Evolutionary conservation across 495 filamentous ascomycete genomes (phyloP).

Genomic region (Venustampulla echinocandica): DNA sequence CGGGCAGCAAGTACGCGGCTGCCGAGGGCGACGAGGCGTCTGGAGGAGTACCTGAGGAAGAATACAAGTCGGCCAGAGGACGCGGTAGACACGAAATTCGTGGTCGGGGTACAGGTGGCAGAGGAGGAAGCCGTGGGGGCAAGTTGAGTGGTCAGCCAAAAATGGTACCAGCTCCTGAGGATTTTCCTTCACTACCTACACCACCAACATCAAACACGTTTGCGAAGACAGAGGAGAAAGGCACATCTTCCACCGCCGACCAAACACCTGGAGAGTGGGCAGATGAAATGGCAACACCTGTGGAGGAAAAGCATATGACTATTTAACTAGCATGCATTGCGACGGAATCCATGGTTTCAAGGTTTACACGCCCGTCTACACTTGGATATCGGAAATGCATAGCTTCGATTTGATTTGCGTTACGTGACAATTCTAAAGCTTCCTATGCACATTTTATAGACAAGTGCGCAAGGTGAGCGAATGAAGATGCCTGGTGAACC

Average conservation of each 20-base stretch:
- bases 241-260: conserved; percentile 6
- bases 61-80: too few relatives aligned
- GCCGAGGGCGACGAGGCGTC: conserved; percentile 3
- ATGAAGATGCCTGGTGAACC: conserved; percentile 12
- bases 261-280: conserved; percentile 18
- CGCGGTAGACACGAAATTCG: conserved; percentile 11
- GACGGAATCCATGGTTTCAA: too few relatives aligned
- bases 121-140: conserved; percentile 14
- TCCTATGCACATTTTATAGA: background rate
- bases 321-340: background rate
- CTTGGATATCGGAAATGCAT: too few relatives aligned
- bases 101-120: conserved; percentile 10
- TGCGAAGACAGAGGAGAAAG: background rate
- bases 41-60: background rate
- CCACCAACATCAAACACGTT: conserved; percentile 1
- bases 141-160: conserved; percentile 5
- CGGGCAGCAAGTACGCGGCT: conserved; percentile 11
- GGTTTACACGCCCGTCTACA: too few relatives aligned
- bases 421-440: background rate
- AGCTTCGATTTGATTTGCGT: background rate
- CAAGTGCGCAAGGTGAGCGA: background rate
- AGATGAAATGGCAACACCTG: conserved; percentile 24
- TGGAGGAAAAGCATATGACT: conserved; percentile 16
- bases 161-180: conserved; percentile 10
- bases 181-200: conserved; percentile 17